Evolutionary conservation across 2,329 filamentous ascomycete genomes (phyloP), one percentile per base, ranked within the genome.

Genomic region (Colletotrichum simmondsii): DNA sequence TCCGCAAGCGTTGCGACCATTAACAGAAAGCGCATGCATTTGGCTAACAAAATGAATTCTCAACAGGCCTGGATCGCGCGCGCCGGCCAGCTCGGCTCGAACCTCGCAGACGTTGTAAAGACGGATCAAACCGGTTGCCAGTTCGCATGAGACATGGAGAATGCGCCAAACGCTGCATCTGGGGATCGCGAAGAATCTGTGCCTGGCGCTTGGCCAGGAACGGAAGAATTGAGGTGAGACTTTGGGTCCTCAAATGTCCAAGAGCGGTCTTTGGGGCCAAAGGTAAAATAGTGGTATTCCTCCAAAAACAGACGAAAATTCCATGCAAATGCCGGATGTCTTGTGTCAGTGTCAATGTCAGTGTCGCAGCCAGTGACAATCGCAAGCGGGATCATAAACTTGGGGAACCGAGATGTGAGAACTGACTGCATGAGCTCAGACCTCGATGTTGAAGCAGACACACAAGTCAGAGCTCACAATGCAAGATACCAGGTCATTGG

Each of bases 1-100:
- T 2, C 12, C 19, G 6, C 26, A 10, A 52, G 28, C 42, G 42
- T 49, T 11, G 42, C 42, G 4, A n/a, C 42, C 19, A 22, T 19
- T 11, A n/a, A 22, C 8, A 10, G 24, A 22, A 6, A 22, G 28
- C 6, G 52, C 56, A 28, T 5, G 14, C 26, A 5, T 26, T 12
- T 35, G 30, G 35, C 69, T 74, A 42, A 74, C 35, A 28, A 3
- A 6, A 2, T 30, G 16, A 19, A 16, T 10, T n/a, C 6, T 28
- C n/a, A 12, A 16, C 54, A 79, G 78, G 66, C 68, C 4, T 79
- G 78, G 78, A 79, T 79, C 28, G 64, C 77, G 28, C 72, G 77
- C 16, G 78, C 78, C 14, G 78, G 75, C 1, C 67, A 75, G 12
- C 73, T 79, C 1, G 78, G 78, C 10, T 78, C 78, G 0, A 75